Conservation (phyloP, 345 rosid species). For the Citrus sp. region DNA sequence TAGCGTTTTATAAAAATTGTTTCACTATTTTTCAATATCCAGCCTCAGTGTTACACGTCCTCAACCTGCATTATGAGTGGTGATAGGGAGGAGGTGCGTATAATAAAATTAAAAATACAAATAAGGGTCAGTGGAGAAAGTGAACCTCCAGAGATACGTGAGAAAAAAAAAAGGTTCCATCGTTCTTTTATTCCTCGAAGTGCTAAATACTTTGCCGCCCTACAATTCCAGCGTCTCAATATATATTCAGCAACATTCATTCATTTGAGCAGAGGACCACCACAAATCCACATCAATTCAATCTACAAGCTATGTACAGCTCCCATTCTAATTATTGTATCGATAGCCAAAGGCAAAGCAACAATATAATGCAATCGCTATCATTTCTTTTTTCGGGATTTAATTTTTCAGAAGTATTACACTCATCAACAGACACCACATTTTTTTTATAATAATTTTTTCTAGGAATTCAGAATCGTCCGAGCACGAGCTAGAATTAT, state of each 20-base stretch:
- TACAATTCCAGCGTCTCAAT: neutral
- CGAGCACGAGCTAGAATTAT: neutral
- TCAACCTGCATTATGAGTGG: neutral
- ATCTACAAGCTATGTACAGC: neutral
- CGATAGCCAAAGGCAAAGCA: neutral
- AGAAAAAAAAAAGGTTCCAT: neutral
- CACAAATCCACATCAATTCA: neutral
- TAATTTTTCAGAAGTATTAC: neutral
- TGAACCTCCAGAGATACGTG: neutral
- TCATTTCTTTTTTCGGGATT: neutral
- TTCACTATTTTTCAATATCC: no score
- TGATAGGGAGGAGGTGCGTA: no score
- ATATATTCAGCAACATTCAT: neutral
- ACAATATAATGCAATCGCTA: no score
- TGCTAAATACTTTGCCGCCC: conserved; percentile 2
- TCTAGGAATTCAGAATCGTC: neutral
- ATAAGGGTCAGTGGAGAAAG: no score
- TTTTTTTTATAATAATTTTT: neutral
- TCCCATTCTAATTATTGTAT: neutral
- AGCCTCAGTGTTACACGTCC: neutral
- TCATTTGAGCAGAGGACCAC: conserved; percentile 12
- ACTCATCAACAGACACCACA: neutral
- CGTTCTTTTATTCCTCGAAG: conserved; percentile 9
- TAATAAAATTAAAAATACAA: no score
- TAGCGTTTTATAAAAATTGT: no score